Percentiles rank a stretch among this genome's conserved stretches.
phyloP scores from a whole-genome alignment of 2,329 filamentous ascomycete genomes.

The Talaromyces rugulosus region DNA sequence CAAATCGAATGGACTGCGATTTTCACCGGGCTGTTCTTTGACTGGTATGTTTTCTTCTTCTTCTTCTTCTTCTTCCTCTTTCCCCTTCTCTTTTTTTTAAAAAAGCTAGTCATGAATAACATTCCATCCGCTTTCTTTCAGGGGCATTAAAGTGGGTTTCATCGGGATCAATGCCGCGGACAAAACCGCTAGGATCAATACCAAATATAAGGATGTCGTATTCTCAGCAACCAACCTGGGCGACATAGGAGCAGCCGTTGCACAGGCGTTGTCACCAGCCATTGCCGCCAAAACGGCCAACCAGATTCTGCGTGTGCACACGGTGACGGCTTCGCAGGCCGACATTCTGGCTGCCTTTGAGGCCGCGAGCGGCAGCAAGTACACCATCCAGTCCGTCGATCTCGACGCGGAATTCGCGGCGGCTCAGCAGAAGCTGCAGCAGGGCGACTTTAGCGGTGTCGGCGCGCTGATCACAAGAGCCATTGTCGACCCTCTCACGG shows the following conservation, averaged over 20 bases:
- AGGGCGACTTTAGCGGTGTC: conserved; percentile 13
- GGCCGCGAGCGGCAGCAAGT: conserved; percentile 11
- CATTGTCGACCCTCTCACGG: conserved; percentile 8
- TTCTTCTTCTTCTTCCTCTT: not conserved
- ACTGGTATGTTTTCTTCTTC: conserved; percentile 7
- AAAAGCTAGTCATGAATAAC: not conserved
- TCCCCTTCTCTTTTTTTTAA: not conserved
- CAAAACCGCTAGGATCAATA: conserved; percentile 23
- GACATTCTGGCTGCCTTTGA: conserved; percentile 12
- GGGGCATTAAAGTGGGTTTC: conserved; percentile 17
- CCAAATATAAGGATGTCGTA: conserved; percentile 16
- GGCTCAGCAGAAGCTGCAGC: conserved; percentile 8
- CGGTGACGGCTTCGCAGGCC: conserved; percentile 6
- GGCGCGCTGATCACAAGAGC: conserved; percentile 7
- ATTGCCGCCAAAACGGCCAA: conserved; percentile 14
- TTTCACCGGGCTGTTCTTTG: conserved; percentile 13
- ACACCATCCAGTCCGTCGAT: conserved; percentile 9
- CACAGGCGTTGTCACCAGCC: conserved; percentile 14
- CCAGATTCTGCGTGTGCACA: conserved; percentile 11
- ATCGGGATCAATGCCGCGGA: conserved; percentile 29
- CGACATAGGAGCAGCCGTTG: conserved; percentile 16
- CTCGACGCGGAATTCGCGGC: conserved; percentile 9
- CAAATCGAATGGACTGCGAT: conserved; percentile 15
- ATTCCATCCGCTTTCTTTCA: not conserved
- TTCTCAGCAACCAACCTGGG: conserved; percentile 18